phyloP scores from a whole-genome alignment of 371 early-diverging fungal genomes.

The Phascolomyces articulosus region DNA sequence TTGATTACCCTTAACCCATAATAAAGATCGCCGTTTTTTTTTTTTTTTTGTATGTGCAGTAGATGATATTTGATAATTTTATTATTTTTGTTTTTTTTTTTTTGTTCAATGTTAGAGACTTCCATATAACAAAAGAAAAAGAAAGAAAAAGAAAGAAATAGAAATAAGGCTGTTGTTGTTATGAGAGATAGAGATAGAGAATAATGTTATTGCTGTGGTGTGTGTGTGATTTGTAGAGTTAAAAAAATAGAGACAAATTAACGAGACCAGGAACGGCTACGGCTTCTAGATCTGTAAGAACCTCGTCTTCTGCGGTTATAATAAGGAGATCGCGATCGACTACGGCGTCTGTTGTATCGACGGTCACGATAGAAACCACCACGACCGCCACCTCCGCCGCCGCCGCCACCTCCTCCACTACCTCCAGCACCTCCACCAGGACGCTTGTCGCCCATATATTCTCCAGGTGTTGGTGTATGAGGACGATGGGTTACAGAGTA shows the following conservation, averaged over 20 bases:
- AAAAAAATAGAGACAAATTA: neutral
- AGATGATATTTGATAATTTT: no score
- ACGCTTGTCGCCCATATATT: slow-evolving; percentile 63
- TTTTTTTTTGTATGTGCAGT: no score
- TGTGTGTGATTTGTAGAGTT: no score
- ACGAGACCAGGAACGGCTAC: slow-evolving; percentile 45
- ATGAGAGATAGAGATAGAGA: no score
- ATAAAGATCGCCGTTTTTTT: no score
- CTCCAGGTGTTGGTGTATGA: slow-evolving; percentile 70
- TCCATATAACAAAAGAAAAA: no score
- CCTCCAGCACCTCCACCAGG: slow-evolving; percentile 11
- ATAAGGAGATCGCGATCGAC: slow-evolving; percentile 20
- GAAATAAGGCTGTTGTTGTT: no score
- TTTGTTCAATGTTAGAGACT: no score
- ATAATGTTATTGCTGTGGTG: no score
- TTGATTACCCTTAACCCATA: no score
- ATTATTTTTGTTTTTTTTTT: no score
- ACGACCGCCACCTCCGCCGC: neutral
- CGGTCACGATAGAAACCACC: slow-evolving; percentile 8
- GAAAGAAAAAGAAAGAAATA: no score
- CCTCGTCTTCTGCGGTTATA: slow-evolving; percentile 32
- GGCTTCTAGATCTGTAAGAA: slow-evolving; percentile 26
- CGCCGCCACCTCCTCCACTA: neutral
- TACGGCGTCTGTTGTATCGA: slow-evolving; percentile 11
- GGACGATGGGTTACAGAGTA: slow-evolving; percentile 67